Base-by-base conservation (phyloP, 1,139 yeast genomes). In the Scheffersomyces illinoinensis region DNA sequence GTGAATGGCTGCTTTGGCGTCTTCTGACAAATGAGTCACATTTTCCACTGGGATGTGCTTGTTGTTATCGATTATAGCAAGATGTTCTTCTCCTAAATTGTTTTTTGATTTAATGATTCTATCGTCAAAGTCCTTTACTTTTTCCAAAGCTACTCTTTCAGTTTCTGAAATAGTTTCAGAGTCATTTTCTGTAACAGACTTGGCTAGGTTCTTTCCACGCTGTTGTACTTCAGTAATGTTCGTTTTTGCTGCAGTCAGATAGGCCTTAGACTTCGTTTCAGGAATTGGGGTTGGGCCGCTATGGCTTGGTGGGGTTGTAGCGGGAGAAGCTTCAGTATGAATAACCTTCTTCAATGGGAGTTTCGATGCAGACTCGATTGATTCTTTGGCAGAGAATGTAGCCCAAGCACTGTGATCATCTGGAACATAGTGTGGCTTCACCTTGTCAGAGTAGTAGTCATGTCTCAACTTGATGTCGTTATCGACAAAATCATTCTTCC, bases 381-480 rank as follows among this genome's bases (percentile, higher is more conserved):
- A 64, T 19, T 64, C 59, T 14, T 65, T 63, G 4, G 67, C 63
- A 21, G 71, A 63, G 33, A 68, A 65, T 0, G 57, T 57, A 14
- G 71, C 61, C 81, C 81, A 77, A 52, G 66, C 71, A 49, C 72
- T 75, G 60, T 71, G 76, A 50, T 66, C 67, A 7, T 61, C 50
- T 18, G 56, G 60, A n/a, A 64, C 54, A 53, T 62, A 59, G 20
- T 62, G 57, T n/a, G 71, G 64, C 58, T 71, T 70, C 24, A 73
- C 73, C 52, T 69, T 71, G 5, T 65, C 65, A 2, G 77, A 62
- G 62, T 71, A 78, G 64, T 69, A 70, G 59, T 78, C 82, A 54
- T 74, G 76, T 73, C 82, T 78, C 62, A 78, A 75, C 59, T 76
- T 74, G 61, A 77, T 65, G 59, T 78, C 83, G 55, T 72, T 76